These are phyloP conservation scores for Xylariales sp. DNA, from an alignment of 2,329 filamentous ascomycete genomes.

Conservation along the genomic window DNA sequence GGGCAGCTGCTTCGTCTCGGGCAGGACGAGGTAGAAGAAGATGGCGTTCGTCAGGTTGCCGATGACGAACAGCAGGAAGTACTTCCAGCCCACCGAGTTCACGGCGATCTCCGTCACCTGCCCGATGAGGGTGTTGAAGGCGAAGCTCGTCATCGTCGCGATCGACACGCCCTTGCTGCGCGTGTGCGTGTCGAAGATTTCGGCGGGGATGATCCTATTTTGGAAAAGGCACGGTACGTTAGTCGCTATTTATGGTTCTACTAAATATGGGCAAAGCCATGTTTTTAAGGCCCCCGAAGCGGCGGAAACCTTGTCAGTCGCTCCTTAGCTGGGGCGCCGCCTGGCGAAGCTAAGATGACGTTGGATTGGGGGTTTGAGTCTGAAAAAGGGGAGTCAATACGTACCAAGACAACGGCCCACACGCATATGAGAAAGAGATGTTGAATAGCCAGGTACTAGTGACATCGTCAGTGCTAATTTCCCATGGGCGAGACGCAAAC, in stretches of 20 bases:
- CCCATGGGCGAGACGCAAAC: background rate
- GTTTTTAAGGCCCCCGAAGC: background rate
- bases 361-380: background rate
- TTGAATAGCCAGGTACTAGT: slow-evolving; percentile 81
- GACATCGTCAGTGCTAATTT: slow-evolving; percentile 2
- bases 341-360: no score
- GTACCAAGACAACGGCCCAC: slow-evolving; percentile 69
- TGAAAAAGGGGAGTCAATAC: background rate
- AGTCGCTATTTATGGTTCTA: background rate
- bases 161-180: slow-evolving; percentile 80
- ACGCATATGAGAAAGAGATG: slow-evolving; percentile 78
- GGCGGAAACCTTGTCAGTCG: background rate
- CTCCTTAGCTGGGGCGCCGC: background rate
- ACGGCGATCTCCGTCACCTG: slow-evolving; percentile 59
- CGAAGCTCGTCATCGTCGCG: slow-evolving; percentile 78
- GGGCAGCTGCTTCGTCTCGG: slow-evolving; percentile 71
- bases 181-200: slow-evolving; percentile 82
- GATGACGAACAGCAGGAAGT: slow-evolving; percentile 70
- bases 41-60: slow-evolving; percentile 67
- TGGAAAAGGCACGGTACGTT: slow-evolving; percentile 39
- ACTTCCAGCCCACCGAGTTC: slow-evolving; percentile 63
- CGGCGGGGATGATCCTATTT: slow-evolving; percentile 68
- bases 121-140: slow-evolving; percentile 72
- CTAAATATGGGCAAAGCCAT: no score
- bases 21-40: slow-evolving; percentile 71